Conservation (phyloP, 2,329 filamentous ascomycete genomes). For the Monosporascus sp. region DNA sequence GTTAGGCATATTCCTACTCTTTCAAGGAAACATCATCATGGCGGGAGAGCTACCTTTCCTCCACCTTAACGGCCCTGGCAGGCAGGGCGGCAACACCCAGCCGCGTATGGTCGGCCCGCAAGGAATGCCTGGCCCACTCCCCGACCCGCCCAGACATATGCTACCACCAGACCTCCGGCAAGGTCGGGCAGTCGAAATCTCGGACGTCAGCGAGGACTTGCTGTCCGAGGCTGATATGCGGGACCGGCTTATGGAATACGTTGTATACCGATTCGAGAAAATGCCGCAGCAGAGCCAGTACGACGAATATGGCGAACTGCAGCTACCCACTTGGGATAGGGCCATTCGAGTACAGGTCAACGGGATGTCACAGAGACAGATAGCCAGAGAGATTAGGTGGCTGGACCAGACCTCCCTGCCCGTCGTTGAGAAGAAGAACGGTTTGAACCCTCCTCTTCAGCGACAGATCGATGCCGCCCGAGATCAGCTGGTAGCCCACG, state of each 20-base stretch:
- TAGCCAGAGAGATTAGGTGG: slow-evolving; percentile 29
- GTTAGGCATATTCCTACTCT: neutral
- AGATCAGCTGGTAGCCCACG: slow-evolving; percentile 26
- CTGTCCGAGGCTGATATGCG: slow-evolving; percentile 33
- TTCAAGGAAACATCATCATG: neutral
- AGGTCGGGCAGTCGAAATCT: slow-evolving; percentile 19
- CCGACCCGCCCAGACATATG: slow-evolving; percentile 1
- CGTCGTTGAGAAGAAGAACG: slow-evolving; percentile 33
- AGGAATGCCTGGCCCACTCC: neutral
- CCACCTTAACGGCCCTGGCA: slow-evolving; percentile 2
- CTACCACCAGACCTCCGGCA: slow-evolving; percentile 2
- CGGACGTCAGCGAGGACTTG: slow-evolving; percentile 32
- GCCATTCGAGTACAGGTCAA: slow-evolving; percentile 28
- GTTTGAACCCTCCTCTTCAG: slow-evolving; percentile 30
- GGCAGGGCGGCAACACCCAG: neutral
- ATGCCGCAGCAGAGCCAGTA: slow-evolving; percentile 23
- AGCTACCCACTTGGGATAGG: slow-evolving; percentile 35
- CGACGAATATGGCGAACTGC: slow-evolving; percentile 30
- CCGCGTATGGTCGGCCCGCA: neutral
- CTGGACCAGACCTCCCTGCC: slow-evolving; percentile 29
- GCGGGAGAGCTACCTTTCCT: neutral
- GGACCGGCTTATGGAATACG: slow-evolving; percentile 33
- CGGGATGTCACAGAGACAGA: slow-evolving; percentile 33
- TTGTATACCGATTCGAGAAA: slow-evolving; percentile 38
- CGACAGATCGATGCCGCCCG: slow-evolving; percentile 36